Percentiles rank a stretch among this genome's conserved stretches.
These are phyloP conservation scores for Barbarea vulgaris DNA, from an alignment of 345 rosid genomes.

Conservation along the genomic window DNA sequence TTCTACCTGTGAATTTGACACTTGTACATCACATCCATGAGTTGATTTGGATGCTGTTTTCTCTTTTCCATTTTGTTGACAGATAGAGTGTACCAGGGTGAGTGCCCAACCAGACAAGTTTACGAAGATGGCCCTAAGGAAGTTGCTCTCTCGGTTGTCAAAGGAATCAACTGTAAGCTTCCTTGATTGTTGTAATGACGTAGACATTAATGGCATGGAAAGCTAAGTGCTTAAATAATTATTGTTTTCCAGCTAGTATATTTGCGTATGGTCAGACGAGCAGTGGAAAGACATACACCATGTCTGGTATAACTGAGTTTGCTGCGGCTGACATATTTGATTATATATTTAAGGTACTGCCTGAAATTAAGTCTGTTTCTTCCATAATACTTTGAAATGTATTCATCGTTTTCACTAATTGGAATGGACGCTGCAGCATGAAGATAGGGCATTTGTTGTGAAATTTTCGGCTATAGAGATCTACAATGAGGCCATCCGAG, in stretches of 20 bases:
- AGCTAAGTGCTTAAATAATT: constrained; percentile 2
- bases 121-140: constrained; percentile 83
- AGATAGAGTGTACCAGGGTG: constrained; percentile 97
- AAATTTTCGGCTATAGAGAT: constrained; percentile 97
- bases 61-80: constrained; percentile 29
- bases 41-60: constrained; percentile 22
- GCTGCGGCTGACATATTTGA: constrained; percentile 90
- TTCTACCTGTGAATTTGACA: background rate
- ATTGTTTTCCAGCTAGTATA: constrained; percentile 67
- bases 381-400: constrained; percentile 17
- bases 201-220: background rate
- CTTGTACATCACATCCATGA: background rate
- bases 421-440: constrained; percentile 57
- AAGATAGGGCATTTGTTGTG: constrained; percentile 90
- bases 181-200: background rate
- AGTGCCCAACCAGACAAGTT: constrained; percentile 72
- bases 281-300: constrained; percentile 99
- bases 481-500: constrained; percentile 92
- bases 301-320: constrained; percentile 90
- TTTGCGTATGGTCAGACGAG: constrained; percentile 99
- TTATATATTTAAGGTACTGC: constrained; percentile 67
- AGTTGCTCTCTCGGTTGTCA: constrained; percentile 89
- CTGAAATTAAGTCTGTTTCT: constrained; percentile 24
- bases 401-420: constrained; percentile 21
- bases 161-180: constrained; percentile 85